phyloP scores from a whole-genome alignment of 2,329 filamentous ascomycete species.

The Cyclaneusma minus region DNA sequence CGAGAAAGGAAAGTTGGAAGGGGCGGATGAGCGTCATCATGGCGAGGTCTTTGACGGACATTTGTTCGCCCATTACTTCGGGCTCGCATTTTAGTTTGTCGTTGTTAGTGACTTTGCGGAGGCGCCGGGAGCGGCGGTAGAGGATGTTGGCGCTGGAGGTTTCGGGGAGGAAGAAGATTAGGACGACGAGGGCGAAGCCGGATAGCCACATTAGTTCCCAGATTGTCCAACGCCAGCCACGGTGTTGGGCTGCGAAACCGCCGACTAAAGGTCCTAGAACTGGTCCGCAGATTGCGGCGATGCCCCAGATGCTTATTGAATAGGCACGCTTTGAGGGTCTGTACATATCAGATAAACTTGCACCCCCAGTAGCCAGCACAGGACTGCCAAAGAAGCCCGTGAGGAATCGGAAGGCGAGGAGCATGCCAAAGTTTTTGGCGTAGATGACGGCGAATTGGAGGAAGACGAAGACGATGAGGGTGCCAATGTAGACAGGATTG shows the following conservation, averaged over 20 bases:
- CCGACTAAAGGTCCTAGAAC: constrained; percentile 45
- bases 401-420: constrained; percentile 35
- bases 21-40: constrained; percentile 44
- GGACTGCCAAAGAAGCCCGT: constrained; percentile 30
- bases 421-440: constrained; percentile 33
- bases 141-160: constrained; percentile 44
- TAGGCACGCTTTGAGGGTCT: constrained; percentile 39
- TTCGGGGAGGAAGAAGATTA: constrained; percentile 50
- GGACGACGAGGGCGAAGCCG: constrained; percentile 35
- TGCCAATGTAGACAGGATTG: constrained; percentile 30
- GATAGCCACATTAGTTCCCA: constrained; percentile 48
- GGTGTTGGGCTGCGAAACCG: constrained; percentile 39
- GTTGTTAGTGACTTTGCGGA: constrained; percentile 42
- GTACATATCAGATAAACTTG: constrained; percentile 34
- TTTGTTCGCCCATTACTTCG: constrained; percentile 43
- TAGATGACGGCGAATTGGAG: constrained; percentile 30
- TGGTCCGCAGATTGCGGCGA: constrained; percentile 24
- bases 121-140: constrained; percentile 36
- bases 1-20: constrained; percentile 39
- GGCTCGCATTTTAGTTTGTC: constrained; percentile 39
- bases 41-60: constrained; percentile 29
- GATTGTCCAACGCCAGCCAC: constrained; percentile 47
- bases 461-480: constrained; percentile 30
- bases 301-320: constrained; percentile 41
- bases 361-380: constrained; percentile 37